A percentile compares a stretch with the other conserved stretches of the same genome.
phyloP scores from a whole-genome alignment of 805 yeast genomes.

The Maudiozyma saulgeensis region DNA sequence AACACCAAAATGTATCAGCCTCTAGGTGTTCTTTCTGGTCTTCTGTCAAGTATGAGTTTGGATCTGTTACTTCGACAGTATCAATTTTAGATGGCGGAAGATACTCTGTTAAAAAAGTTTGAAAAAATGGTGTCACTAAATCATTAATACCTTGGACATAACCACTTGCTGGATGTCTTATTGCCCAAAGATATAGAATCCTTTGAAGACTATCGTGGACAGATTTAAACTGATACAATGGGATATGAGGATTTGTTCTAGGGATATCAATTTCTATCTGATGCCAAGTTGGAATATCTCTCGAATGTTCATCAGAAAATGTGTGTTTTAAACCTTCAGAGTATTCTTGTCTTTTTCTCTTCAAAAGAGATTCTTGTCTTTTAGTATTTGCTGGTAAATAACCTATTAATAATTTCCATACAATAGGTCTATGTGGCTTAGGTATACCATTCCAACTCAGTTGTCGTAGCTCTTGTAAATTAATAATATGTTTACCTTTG shows the following conservation, averaged over 20 bases:
- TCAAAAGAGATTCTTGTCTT: constrained; percentile 59
- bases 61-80: constrained; percentile 52
- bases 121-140: constrained; percentile 84
- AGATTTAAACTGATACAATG: constrained; percentile 54
- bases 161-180: constrained; percentile 95
- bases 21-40: constrained; percentile 64
- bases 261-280: constrained; percentile 93
- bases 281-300: constrained; percentile 82
- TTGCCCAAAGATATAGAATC: constrained; percentile 85
- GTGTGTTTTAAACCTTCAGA: constrained; percentile 61
- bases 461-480: constrained; percentile 59
- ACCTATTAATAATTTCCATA: constrained; percentile 87
- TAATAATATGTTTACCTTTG: constrained; percentile 43
- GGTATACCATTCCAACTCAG: constrained; percentile 96
- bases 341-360: constrained; percentile 80
- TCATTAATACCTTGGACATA: constrained; percentile 97
- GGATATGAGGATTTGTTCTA: constrained; percentile 80
- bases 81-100: constrained; percentile 33
- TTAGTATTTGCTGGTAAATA: constrained; percentile 80
- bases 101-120: constrained; percentile 70
- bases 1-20: constrained; percentile 96
- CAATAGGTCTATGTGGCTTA: constrained; percentile 60
- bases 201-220: constrained; percentile 76
- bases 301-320: constrained; percentile 39
- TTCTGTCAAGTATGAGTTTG: constrained; percentile 43